Percentiles rank a stretch among this genome's conserved stretches.
Evolutionary conservation across 805 yeast species (phyloP).

Genomic region (Priceomyces castillae): DNA sequence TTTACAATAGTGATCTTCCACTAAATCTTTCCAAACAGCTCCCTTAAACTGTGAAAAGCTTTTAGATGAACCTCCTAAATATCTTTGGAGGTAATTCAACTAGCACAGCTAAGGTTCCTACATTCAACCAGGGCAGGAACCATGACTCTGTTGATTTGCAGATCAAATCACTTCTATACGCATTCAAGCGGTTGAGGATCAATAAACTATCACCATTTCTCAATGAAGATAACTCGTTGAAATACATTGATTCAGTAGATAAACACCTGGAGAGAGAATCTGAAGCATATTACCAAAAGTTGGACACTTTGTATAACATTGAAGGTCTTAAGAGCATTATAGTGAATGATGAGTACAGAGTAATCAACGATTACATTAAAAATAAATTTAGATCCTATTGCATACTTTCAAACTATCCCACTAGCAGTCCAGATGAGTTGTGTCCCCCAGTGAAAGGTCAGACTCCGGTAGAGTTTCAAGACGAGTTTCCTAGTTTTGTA

Average conservation of each 20-base stretch:
- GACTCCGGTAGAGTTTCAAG: conserved; percentile 5
- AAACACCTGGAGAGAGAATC: conserved; percentile 1
- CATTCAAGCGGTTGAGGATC: conserved; percentile 51
- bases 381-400: conserved; percentile 64
- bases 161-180: conserved; percentile 55
- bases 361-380: conserved; percentile 62
- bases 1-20: not conserved
- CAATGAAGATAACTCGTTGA: conserved; percentile 14
- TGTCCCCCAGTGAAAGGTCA: conserved; percentile 16
- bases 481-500: conserved; percentile 16
- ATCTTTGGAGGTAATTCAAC: conserved; percentile 4
- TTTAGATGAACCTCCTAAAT: conserved; percentile 5
- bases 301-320: conserved; percentile 57
- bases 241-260: conserved; percentile 12
- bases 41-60: not conserved
- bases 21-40: not conserved
- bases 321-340: conserved; percentile 41
- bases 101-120: conserved; percentile 9
- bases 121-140: conserved; percentile 14
- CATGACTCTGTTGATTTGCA: conserved; percentile 60
- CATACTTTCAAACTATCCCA: conserved; percentile 51
- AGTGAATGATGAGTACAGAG: conserved; percentile 58
- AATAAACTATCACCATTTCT: conserved; percentile 44
- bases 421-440: conserved; percentile 17
- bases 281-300: conserved; percentile 25